Base-by-base conservation (phyloP, 2,329 filamentous ascomycete genomes). In the Trichoderma endophyticum region DNA sequence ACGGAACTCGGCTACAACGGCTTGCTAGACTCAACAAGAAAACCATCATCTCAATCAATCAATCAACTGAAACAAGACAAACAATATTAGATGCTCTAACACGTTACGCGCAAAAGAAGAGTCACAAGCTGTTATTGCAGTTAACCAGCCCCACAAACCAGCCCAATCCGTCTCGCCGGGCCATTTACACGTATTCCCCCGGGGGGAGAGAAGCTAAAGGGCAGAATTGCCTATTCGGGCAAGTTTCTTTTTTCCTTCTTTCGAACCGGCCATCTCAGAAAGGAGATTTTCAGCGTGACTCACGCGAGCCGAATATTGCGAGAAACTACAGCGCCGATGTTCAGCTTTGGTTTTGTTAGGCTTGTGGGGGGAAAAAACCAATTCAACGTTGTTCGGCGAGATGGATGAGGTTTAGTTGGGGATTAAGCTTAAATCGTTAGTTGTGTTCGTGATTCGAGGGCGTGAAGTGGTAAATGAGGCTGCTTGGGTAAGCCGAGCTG, bases 81-180 rank as follows among this genome's bases (percentile, higher is more conserved):
- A 12, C 21, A 54, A 54, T 54, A 12, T 24, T 54, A 54, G 11
- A 14, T 24, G 5, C 11, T 24, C n/a, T 12, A 54, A 21, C 48
- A 24, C 7, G 11, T 54, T 24, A 3, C 11, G 4, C 21, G 21
- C 48, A 51, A 21, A 51, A 51, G 43, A 21, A 51, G 0, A 51
- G 43, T 51, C 4, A 21, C n/a, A 7, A 0, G 0, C 4, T 54
- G 48, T 54, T 54, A 54, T 54, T 14, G 48, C 9, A 54, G 11
- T 24, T 54, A 54, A n/a, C 61, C 11, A 48, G 39, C 64, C 64
- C 64, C 64, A 34, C 66, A 57, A 34, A 14, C 24, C 51, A 39
- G 36, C 7, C 32, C 57, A 36, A 73, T 71, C 51, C 71, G 73
- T 73, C 73, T 73, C 71, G 73, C 73, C 73, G 72, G 65, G 11